Base-by-base conservation (phyloP, 768 basidiomycete species). In the Pisolithus marmoratus region DNA sequence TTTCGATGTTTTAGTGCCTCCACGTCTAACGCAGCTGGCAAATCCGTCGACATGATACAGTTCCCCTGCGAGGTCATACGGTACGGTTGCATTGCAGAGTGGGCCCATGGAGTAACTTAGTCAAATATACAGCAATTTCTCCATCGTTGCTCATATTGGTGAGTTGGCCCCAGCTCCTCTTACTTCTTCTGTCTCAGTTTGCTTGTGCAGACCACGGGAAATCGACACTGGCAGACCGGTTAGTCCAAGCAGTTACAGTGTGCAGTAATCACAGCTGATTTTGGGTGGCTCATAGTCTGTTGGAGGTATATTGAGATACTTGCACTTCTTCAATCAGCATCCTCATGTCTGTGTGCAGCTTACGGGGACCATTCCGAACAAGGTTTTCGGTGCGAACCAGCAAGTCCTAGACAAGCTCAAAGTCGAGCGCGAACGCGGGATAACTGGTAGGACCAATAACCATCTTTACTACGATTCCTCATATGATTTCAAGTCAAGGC, bases 81-180 rank as follows among this genome's bases (percentile, higher is more conserved):
- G 89, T 88, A 51, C 38, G 63, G 48, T 42, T 52, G 27, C 56
- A 44, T 46, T 37, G 20, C 23, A 12, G 11, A 19, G 7, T 4
- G n/a, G 8, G 17, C 31, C 14, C 19, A 14, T 8, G 15, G 14
- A 23, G 22, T 51, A 9, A 43, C n/a, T 40, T 43, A 36, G 23
- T 23, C 44, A 48, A 41, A 19, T 27, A 2, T 34, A 12, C 53
- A 89, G 87, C 49, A 97, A 97, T 67, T 93, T 97, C 67, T 94
- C 93, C 9, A 93, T 97, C 58, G 95, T 97, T 64, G 94, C 94
- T 1, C 94, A 97, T 67, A 96, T 96, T 59, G 93, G 92, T 84
- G 62, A 50, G 65, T 54, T 27, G 26, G 36, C 14, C 8, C 26
- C 9, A 26, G 11, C 3, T 38, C 15, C 0, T 31, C 6, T 8